These are phyloP conservation scores for Globisporangium canariense DNA, from an alignment of 352 stramenopile genomes.

Conservation along the genomic window DNA sequence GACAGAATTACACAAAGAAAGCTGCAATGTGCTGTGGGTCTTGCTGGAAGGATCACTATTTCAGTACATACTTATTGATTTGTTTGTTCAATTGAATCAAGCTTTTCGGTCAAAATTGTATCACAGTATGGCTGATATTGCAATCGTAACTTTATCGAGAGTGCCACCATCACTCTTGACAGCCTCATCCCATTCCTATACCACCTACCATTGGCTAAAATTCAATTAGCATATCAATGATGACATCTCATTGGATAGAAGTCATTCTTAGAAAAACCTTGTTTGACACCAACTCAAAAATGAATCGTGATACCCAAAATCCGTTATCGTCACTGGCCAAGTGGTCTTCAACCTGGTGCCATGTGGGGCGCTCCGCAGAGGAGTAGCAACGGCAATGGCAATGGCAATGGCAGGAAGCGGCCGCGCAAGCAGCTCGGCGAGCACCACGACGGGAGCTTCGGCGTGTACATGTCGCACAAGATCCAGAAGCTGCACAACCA, in stretches of 20 bases:
- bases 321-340: not conserved
- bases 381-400: not conserved
- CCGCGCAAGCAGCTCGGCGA: slow-evolving; percentile 57
- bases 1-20: not conserved
- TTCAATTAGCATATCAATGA: too few relatives aligned
- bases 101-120: too few relatives aligned
- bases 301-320: too few relatives aligned
- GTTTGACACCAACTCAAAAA: not conserved
- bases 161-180: slow-evolving; percentile 1
- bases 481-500: slow-evolving; percentile 85
- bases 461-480: slow-evolving; percentile 91
- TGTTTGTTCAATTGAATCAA: too few relatives aligned
- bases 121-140: not conserved
- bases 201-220: not conserved
- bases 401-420: slow-evolving; percentile 17
- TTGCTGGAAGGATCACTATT: too few relatives aligned
- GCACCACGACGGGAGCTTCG: slow-evolving; percentile 85
- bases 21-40: too few relatives aligned
- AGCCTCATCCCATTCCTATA: not conserved
- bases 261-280: too few relatives aligned
- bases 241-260: not conserved
- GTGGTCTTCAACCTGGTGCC: not conserved
- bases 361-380: not conserved
- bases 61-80: too few relatives aligned
- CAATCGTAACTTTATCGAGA: not conserved